Conservation (phyloP, 345 rosid species). For the Populus euphratica region DNA sequence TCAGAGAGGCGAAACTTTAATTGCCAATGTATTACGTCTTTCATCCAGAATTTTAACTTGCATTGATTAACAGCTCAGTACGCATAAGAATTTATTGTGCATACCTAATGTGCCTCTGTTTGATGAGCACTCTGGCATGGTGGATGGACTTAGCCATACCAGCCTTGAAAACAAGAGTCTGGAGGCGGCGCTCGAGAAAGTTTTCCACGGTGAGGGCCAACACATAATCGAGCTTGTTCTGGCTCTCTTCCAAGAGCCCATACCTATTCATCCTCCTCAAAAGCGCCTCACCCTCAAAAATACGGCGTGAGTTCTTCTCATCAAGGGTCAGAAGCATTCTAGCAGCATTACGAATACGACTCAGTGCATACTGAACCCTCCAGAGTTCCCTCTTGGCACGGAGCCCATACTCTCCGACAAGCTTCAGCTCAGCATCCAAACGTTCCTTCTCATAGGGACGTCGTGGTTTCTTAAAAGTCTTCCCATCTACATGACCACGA, state of each 20-base stretch:
- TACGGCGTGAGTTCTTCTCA: slow-evolving; percentile 54
- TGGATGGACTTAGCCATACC: slow-evolving; percentile 73
- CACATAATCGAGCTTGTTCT: slow-evolving; percentile 76
- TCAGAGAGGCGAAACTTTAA: no score
- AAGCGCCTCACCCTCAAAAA: slow-evolving; percentile 65
- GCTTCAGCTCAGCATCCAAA: slow-evolving; percentile 58
- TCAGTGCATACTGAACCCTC: slow-evolving; percentile 60
- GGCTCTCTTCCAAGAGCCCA: slow-evolving; percentile 63
- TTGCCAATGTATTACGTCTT: no score
- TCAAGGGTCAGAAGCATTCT: slow-evolving; percentile 60
- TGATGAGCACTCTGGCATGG: slow-evolving; percentile 63
- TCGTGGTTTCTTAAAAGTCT: slow-evolving; percentile 59
- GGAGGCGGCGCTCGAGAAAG: slow-evolving; percentile 63
- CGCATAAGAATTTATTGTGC: background rate
- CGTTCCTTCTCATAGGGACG: slow-evolving; percentile 72
- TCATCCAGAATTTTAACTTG: background rate
- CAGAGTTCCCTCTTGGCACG: slow-evolving; percentile 65
- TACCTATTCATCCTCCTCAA: slow-evolving; percentile 57
- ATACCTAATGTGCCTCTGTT: slow-evolving; percentile 68
- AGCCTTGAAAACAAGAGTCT: slow-evolving; percentile 61
- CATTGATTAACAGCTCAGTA: background rate
- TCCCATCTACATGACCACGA: slow-evolving; percentile 37
- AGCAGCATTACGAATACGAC: slow-evolving; percentile 61
- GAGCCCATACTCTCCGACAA: slow-evolving; percentile 63
- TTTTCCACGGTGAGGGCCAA: slow-evolving; percentile 67